Base-by-base conservation (phyloP, 805 yeast species). In the Lipomyces yamadae region DNA sequence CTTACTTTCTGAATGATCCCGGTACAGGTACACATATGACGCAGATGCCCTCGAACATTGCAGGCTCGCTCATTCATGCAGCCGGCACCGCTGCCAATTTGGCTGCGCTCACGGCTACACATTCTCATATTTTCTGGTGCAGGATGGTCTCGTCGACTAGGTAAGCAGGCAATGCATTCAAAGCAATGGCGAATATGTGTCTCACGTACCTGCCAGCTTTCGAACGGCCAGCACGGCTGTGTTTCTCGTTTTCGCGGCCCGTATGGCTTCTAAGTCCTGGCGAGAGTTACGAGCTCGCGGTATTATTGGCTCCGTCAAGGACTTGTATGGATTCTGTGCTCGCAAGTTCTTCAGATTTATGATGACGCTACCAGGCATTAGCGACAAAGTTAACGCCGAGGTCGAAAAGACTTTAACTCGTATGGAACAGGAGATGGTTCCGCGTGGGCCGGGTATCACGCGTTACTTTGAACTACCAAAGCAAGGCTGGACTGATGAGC, bases 391-490 rank as follows among this genome's bases (percentile, higher is more conserved):
- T 5, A 86, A 88, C 50, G 73, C 76, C 33, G 93, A 93, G 74
- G 82, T 93, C 1, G 65, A 66, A 3, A 80, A 79, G 56, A 84
- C 85, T 0, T 76, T 84, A 1, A 75, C 57, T 0, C 79, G 80
- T 30, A 77, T 94, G 42, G 92, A 92, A 69, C 70, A 77, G 0
- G 82, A 83, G 29, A 72, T 94, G 64, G 84, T 93, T 60, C 81
- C 82, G 64, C 85, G 86, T 66, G 85, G 87, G 62, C 79, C 79
- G 0, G 71, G 74, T 0, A 58, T 75, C 45, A 72, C 69, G 3
- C 73, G 70, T 54, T 70, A 76, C 64, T 66, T 71, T 0, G 64
- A 66, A 45, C 76, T 94, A 3, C 98, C 98, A 0, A 74, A 72
- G 1, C 56, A 73, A 0, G 97, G 97, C 0, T 75, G 90, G 61